These are phyloP conservation scores for Pleurostoma richardsiae DNA, from an alignment of 2,329 filamentous ascomycete genomes.

Conservation along the genomic window DNA sequence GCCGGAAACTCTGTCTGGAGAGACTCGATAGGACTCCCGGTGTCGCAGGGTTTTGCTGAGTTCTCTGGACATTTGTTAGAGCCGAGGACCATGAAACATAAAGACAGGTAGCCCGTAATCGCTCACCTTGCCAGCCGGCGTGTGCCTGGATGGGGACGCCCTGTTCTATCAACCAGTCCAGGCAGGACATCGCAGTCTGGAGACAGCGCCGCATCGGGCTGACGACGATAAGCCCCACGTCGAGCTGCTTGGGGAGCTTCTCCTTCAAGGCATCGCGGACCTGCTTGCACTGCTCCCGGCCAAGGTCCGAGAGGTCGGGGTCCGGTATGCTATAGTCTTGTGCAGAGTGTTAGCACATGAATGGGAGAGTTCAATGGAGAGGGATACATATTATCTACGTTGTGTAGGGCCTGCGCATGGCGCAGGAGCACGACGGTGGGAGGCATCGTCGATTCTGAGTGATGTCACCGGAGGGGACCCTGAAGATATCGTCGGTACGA, in stretches of 20 bases:
- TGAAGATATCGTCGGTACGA: no score
- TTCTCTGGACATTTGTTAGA: constrained; percentile 38
- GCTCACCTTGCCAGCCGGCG: constrained; percentile 59
- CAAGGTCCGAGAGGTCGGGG: constrained; percentile 43
- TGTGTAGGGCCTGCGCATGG: constrained; percentile 72
- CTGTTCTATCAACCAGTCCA: constrained; percentile 52
- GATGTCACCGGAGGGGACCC: background rate
- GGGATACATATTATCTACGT: constrained; percentile 40
- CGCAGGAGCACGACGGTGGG: constrained; percentile 74
- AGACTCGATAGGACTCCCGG: constrained; percentile 41
- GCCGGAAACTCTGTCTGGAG: constrained; percentile 45
- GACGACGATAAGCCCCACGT: constrained; percentile 51
- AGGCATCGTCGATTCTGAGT: constrained; percentile 31
- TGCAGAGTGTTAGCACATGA: constrained; percentile 21
- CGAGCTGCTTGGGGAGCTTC: constrained; percentile 32
- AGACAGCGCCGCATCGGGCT: constrained; percentile 63
- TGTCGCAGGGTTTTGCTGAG: constrained; percentile 55
- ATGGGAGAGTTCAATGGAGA: background rate
- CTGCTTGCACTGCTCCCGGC: constrained; percentile 39
- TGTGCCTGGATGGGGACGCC: constrained; percentile 51
- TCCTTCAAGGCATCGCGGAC: constrained; percentile 36
- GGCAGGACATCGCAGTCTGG: constrained; percentile 54
- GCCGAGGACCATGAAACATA: constrained; percentile 4
- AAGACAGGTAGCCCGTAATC: constrained; percentile 2
- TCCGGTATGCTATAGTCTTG: constrained; percentile 45